Conservation (phyloP, 2,329 filamentous ascomycete species). For the Pseudopyricularia cyperi region DNA sequence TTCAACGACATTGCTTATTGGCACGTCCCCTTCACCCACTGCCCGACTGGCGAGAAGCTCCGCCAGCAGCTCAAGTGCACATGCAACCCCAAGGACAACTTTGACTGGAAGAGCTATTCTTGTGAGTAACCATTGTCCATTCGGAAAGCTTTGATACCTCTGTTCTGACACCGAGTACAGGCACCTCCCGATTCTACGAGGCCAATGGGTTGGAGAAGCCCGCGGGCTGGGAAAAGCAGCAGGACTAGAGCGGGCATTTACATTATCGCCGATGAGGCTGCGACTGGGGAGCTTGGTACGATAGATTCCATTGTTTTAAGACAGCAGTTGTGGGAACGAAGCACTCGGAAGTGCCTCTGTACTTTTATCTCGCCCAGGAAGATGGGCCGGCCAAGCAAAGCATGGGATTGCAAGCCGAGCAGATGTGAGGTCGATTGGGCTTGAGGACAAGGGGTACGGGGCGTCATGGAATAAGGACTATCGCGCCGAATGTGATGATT, state of each 20-base stretch:
- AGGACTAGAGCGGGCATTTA: constrained; percentile 25
- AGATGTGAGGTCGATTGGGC: neutral
- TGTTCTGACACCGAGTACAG: constrained; percentile 25
- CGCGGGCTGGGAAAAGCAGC: constrained; percentile 67
- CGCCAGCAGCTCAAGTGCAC: constrained; percentile 79
- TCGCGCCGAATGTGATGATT: no score
- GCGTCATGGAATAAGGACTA: neutral
- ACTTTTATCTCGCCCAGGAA: neutral
- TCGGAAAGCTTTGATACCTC: constrained; percentile 3
- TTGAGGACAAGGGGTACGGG: neutral
- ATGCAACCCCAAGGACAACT: constrained; percentile 93
- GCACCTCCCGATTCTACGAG: constrained; percentile 78
- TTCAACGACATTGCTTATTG: constrained; percentile 99
- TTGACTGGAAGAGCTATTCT: constrained; percentile 98
- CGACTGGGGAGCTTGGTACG: neutral
- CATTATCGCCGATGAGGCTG: neutral
- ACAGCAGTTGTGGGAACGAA: neutral
- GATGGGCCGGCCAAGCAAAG: neutral
- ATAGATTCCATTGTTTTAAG: neutral
- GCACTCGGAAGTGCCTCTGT: neutral
- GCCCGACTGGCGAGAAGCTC: constrained; percentile 78
- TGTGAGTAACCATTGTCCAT: constrained; percentile 47
- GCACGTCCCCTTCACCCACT: constrained; percentile 96
- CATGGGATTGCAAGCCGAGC: neutral
- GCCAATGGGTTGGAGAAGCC: constrained; percentile 72